These are phyloP conservation scores for Grosmannia penicillata DNA, from an alignment of 2,329 filamentous ascomycete genomes.

Conservation along the genomic window DNA sequence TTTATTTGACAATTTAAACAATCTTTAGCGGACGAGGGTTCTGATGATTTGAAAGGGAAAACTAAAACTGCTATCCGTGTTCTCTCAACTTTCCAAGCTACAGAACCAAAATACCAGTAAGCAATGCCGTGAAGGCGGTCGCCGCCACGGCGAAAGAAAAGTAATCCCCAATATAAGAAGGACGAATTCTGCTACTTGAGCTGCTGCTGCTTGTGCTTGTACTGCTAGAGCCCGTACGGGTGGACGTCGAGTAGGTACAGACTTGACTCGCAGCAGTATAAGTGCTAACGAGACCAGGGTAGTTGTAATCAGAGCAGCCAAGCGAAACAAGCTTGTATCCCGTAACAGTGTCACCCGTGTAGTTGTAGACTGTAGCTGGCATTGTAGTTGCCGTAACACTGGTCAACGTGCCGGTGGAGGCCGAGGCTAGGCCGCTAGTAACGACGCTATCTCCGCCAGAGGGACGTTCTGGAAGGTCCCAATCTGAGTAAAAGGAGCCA, in stretches of 20 bases:
- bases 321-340: slow-evolving; percentile 3
- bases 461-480: slow-evolving; percentile 2
- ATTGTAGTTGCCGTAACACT: slow-evolving; percentile 4
- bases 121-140: no score
- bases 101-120: no score
- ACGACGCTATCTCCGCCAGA: slow-evolving; percentile 1
- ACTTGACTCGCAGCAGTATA: slow-evolving; percentile 2
- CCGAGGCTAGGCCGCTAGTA: slow-evolving; percentile 1
- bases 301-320: slow-evolving; percentile 6
- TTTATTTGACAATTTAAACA: no score
- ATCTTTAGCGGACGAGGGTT: no score
- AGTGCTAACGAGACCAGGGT: slow-evolving; percentile 2
- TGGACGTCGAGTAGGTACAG: slow-evolving; percentile 1
- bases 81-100: no score
- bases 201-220: no score
- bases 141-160: no score
- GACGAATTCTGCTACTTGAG: no score
- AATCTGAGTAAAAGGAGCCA: not conserved
- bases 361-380: slow-evolving; percentile 4
- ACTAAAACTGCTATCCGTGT: no score
- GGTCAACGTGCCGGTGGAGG: slow-evolving; percentile 1
- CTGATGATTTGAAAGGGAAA: no score
- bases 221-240: no score
- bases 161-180: no score
- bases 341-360: slow-evolving; percentile 2